These are phyloP conservation scores for Suhomyces vadensis DNA, from an alignment of 805 yeast genomes.

Conservation along the genomic window DNA sequence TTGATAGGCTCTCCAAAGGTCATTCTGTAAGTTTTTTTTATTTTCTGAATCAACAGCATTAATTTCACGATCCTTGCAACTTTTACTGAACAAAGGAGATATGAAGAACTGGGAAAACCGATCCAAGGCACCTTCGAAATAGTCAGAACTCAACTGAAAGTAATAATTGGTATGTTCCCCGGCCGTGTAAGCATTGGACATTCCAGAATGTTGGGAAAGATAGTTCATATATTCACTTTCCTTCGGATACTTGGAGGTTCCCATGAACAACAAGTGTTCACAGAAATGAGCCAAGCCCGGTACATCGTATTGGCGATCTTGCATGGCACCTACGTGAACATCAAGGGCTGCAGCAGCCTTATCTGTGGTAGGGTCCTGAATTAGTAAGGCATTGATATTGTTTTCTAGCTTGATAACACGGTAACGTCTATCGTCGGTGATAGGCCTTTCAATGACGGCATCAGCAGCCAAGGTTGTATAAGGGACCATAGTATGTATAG, in stretches of 20 bases:
- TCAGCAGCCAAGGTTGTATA: conserved; percentile 30
- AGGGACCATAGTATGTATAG: not conserved
- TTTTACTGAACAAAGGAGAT: conserved; percentile 68
- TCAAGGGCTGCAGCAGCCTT: conserved; percentile 79
- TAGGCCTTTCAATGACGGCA: conserved; percentile 43
- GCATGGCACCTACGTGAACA: conserved; percentile 74
- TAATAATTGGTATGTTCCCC: conserved; percentile 86
- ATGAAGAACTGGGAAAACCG: conserved; percentile 92
- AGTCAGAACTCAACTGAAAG: conserved; percentile 77
- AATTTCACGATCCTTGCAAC: conserved; percentile 88
- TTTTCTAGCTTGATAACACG: conserved; percentile 60
- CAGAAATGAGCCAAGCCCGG: conserved; percentile 80
- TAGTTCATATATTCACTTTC: conserved; percentile 75
- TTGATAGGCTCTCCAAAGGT: conserved; percentile 85
- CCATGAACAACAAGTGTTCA: conserved; percentile 71
- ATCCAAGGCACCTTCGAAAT: conserved; percentile 84
- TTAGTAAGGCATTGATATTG: conserved; percentile 58
- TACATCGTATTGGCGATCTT: conserved; percentile 57
- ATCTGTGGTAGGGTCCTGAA: conserved; percentile 69
- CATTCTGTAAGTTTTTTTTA: conserved; percentile 89
- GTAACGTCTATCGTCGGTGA: conserved; percentile 74
- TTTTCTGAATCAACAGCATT: conserved; percentile 95
- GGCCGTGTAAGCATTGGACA: conserved; percentile 90
- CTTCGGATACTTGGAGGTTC: conserved; percentile 71
- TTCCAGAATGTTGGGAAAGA: conserved; percentile 82